These are phyloP conservation scores for Stagonosporopsis chrysanthemi DNA, from an alignment of 2,329 filamentous ascomycete species.

Conservation along the genomic window DNA sequence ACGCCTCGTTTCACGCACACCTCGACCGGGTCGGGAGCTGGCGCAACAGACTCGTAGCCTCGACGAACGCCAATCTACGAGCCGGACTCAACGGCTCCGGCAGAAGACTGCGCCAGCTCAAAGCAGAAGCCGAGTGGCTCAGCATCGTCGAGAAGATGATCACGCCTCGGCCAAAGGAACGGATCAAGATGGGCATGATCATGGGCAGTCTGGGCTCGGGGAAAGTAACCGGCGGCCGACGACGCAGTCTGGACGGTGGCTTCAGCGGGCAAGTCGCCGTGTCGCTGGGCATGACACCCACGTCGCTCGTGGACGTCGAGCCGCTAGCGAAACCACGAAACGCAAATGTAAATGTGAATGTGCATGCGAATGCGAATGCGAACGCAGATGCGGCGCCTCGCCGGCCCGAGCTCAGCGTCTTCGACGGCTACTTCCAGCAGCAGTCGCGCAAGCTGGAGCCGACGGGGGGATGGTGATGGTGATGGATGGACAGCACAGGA, in stretches of 20 bases:
- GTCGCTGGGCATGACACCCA: conserved; percentile 24
- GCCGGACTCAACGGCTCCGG: conserved; percentile 41
- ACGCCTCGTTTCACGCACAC: conserved; percentile 51
- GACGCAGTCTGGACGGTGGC: conserved; percentile 47
- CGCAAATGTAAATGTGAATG: neutral
- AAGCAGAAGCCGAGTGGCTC: conserved; percentile 45
- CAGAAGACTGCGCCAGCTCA: conserved; percentile 42
- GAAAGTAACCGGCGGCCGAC: conserved; percentile 35
- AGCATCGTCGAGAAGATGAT: conserved; percentile 49
- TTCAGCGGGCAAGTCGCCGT: conserved; percentile 41
- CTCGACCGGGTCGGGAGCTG: conserved; percentile 47
- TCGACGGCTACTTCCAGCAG: conserved; percentile 48
- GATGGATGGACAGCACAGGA: neutral
- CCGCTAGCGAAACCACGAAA: conserved; percentile 1
- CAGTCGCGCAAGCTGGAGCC: conserved; percentile 37
- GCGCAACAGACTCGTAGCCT: conserved; percentile 43
- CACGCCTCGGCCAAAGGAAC: conserved; percentile 39
- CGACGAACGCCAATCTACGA: conserved; percentile 41
- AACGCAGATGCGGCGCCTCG: conserved; percentile 6
- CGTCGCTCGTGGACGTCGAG: conserved; percentile 28
- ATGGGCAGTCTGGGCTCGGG: conserved; percentile 41
- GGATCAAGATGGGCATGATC: conserved; percentile 45
- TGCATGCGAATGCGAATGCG: too few species aligned
- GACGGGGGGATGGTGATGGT: conserved; percentile 30
- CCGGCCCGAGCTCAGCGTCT: conserved; percentile 44